Conservation (phyloP, 2,329 filamentous ascomycete genomes). For the Apiospora aurea region DNA sequence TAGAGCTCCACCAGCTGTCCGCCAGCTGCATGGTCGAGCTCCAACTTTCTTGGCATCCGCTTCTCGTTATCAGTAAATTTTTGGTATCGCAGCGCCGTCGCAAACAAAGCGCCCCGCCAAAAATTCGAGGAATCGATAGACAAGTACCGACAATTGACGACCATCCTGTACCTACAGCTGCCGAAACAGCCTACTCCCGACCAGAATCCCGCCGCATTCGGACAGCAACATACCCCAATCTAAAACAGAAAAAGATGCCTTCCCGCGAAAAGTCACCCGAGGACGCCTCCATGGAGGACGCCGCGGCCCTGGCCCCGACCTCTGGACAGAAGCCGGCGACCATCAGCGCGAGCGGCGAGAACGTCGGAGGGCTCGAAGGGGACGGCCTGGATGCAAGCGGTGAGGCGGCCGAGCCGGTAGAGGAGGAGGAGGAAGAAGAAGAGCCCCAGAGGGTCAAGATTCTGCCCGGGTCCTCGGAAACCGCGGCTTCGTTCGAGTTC, state of each 20-base stretch:
- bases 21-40: not conserved
- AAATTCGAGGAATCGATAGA: slow-evolving; percentile 11
- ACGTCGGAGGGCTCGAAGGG: slow-evolving; percentile 42
- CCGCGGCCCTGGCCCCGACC: slow-evolving; percentile 30
- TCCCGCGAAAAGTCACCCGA: slow-evolving; percentile 25
- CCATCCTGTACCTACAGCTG: not conserved
- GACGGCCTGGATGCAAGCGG: slow-evolving; percentile 39
- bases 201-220: not conserved
- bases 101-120: slow-evolving; percentile 20
- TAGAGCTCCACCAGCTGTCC: not conserved
- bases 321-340: slow-evolving; percentile 39
- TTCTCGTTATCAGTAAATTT: slow-evolving; percentile 17
- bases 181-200: not conserved
- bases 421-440: slow-evolving; percentile 55
- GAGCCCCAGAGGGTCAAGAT: slow-evolving; percentile 67
- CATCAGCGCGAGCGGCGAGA: slow-evolving; percentile 55
- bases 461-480: slow-evolving; percentile 83
- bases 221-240: not conserved
- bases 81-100: slow-evolving; percentile 17
- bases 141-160: not conserved
- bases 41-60: not conserved
- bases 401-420: slow-evolving; percentile 44
- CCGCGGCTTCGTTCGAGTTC: slow-evolving; percentile 94
- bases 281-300: slow-evolving; percentile 42
- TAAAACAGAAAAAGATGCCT: slow-evolving; percentile 22